Conservation (phyloP, 495 filamentous ascomycete genomes). For the Hypomontagnella submonticulosa region DNA sequence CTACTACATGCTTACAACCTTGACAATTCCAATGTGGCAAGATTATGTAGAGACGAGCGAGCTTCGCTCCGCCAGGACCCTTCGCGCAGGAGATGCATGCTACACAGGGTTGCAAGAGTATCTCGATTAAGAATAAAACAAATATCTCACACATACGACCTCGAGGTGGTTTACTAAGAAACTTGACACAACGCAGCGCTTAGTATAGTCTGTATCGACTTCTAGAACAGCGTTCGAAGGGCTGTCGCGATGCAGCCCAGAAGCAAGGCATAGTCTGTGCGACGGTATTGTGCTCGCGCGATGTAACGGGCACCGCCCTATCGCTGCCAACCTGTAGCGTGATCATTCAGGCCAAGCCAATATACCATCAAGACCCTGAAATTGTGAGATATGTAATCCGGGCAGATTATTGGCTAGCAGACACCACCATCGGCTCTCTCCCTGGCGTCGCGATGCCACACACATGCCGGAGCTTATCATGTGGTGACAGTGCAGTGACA, state of each 20-base stretch:
- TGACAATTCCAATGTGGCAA: constrained; percentile 5
- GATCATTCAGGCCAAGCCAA: constrained; percentile 31
- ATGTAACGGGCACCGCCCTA: constrained; percentile 25
- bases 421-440: constrained; percentile 6
- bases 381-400: constrained; percentile 26
- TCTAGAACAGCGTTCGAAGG: constrained; percentile 38
- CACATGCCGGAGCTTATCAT: constrained; percentile 20
- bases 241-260: constrained; percentile 21
- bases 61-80: constrained; percentile 25
- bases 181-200: background rate
- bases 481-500: constrained; percentile 15
- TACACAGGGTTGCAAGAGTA: constrained; percentile 25
- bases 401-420: constrained; percentile 16
- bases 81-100: constrained; percentile 29
- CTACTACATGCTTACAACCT: constrained; percentile 14
- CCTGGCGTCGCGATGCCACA: constrained; percentile 29
- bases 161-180: constrained; percentile 25
- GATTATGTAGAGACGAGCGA: constrained; percentile 16
- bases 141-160: constrained; percentile 1
- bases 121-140: constrained; percentile 19
- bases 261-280: constrained; percentile 17
- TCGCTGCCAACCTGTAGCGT: constrained; percentile 4
- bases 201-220: constrained; percentile 4
- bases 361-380: constrained; percentile 30
- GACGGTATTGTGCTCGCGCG: constrained; percentile 16